phyloP scores from a whole-genome alignment of 2,329 filamentous ascomycete genomes.

The Trichoderma endophyticum region DNA sequence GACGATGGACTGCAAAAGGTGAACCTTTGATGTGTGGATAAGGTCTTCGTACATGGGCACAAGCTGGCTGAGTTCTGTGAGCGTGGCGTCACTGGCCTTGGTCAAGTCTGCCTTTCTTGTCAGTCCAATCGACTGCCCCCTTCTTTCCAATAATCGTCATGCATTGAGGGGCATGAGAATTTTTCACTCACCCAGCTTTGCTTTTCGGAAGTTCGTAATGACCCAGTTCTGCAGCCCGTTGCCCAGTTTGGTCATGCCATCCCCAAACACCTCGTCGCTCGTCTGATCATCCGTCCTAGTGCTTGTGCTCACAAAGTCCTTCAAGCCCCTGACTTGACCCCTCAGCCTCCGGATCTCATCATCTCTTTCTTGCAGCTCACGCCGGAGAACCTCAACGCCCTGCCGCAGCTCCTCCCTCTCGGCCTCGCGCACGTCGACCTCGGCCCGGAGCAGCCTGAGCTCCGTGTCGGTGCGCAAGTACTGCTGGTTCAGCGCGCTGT shows the following conservation, averaged over 20 bases:
- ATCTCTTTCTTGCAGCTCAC: slow-evolving; percentile 48
- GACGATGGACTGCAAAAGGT: slow-evolving; percentile 61
- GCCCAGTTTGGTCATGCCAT: slow-evolving; percentile 58
- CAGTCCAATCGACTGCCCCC: slow-evolving; percentile 12
- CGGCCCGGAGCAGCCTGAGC: slow-evolving; percentile 47
- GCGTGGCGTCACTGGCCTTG: slow-evolving; percentile 39
- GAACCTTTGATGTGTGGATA: slow-evolving; percentile 53
- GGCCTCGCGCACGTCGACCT: slow-evolving; percentile 46
- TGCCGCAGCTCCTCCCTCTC: slow-evolving; percentile 49
- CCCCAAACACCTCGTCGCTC: slow-evolving; percentile 64
- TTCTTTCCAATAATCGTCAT: no score
- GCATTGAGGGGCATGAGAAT: not conserved
- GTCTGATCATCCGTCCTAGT: slow-evolving; percentile 59
- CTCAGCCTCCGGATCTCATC: slow-evolving; percentile 54
- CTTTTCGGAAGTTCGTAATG: slow-evolving; percentile 64
- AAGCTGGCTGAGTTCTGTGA: slow-evolving; percentile 44
- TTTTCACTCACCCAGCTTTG: slow-evolving; percentile 48
- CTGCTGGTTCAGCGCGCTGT: slow-evolving; percentile 51
- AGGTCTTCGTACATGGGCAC: slow-evolving; percentile 58
- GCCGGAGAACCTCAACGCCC: slow-evolving; percentile 46
- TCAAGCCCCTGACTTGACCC: slow-evolving; percentile 62
- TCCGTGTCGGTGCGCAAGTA: slow-evolving; percentile 52
- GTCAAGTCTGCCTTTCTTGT: slow-evolving; percentile 40
- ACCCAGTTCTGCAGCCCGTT: slow-evolving; percentile 74
- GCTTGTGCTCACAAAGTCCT: slow-evolving; percentile 67